phyloP scores from a whole-genome alignment of 805 yeast species.

The Clavispora vitiphila region DNA sequence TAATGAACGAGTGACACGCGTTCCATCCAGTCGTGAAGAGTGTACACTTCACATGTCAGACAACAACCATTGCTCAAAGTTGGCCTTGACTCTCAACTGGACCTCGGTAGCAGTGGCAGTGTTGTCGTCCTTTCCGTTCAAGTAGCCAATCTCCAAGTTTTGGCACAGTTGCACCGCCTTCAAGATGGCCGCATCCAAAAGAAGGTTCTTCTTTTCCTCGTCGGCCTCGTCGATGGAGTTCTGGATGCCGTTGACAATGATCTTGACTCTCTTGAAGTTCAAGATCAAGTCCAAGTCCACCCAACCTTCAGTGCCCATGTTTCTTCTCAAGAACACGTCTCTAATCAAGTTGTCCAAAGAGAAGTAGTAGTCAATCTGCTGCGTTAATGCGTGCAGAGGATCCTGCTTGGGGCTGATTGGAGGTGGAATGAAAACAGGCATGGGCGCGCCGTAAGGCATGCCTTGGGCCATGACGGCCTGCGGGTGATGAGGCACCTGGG shows the following conservation, averaged over 20 bases:
- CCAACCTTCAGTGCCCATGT: slow-evolving; percentile 70
- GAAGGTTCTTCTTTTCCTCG: slow-evolving; percentile 15
- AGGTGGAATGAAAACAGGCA: slow-evolving; percentile 35
- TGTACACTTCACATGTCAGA: slow-evolving; percentile 27
- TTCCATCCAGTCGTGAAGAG: not conserved
- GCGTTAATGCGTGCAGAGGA: slow-evolving; percentile 39
- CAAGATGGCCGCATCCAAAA: slow-evolving; percentile 33
- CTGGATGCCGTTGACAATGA: slow-evolving; percentile 39
- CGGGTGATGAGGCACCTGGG: slow-evolving; percentile 17
- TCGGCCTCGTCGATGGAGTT: slow-evolving; percentile 25
- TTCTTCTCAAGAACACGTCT: slow-evolving; percentile 76
- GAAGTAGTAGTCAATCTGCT: slow-evolving; percentile 87
- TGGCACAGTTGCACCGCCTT: slow-evolving; percentile 52
- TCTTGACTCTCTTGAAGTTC: slow-evolving; percentile 70
- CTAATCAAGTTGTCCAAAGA: slow-evolving; percentile 80
- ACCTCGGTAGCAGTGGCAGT: slow-evolving; percentile 40
- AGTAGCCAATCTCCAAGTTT: slow-evolving; percentile 44
- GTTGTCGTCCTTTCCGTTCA: slow-evolving; percentile 25
- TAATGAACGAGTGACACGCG: not conserved
- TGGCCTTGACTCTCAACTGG: slow-evolving; percentile 55
- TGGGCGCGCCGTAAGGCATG: slow-evolving; percentile 13
- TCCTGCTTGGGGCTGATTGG: slow-evolving; percentile 45
- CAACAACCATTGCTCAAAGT: slow-evolving; percentile 67
- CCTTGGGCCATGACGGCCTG: slow-evolving; percentile 17
- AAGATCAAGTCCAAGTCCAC: slow-evolving; percentile 59